Base-by-base conservation (phyloP, 371 early-diverging fungal genomes). In the Zychaea mexicana region DNA sequence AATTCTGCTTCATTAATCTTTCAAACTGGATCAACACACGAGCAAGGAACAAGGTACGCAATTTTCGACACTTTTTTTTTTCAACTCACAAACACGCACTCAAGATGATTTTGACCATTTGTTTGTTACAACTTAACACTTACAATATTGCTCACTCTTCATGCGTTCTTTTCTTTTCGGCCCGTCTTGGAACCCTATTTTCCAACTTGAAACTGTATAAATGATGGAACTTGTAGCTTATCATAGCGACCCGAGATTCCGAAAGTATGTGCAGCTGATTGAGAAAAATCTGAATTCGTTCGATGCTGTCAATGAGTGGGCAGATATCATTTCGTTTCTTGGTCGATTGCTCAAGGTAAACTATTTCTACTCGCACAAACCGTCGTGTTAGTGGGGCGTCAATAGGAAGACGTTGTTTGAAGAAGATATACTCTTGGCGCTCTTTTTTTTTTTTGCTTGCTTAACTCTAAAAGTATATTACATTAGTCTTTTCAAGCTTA, bases 301-400 rank as follows among this genome's bases (percentile, higher is more conserved):
- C 66, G 98, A 97, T 71, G 82, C 91, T 28, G 92, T 97, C 15
- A 91, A 86, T 64, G 98, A 96, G 73, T 97, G 98, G 98, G 95
- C 96, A 1, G 98, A 97, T 78, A 91, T 96, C 46, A 95, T 94
- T 39, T 90, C 96, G 21, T 96, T 96, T 69, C 80, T 97, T 45
- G 88, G 92, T 28, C 88, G 90, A 71, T 84, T 97, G 27, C 79
- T 88, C 60, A 92, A 92, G 75, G 95, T 93, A 74, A 31, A n/a
- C n/a, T 53, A 36, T 36, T 36, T 36, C 38, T 36, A 15, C 38
- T 15, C n/a, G n/a, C n/a, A n/a, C n/a, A n/a, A n/a, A n/a, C n/a
- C n/a, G n/a, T n/a, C n/a, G n/a, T n/a, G n/a, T n/a, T n/a, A n/a
- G n/a, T n/a, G n/a, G n/a, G n/a, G n/a, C n/a, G n/a, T n/a, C n/a